Conservation (phyloP, 2,329 filamentous ascomycete species). For the Paecilomyces dactylethromorphus region DNA sequence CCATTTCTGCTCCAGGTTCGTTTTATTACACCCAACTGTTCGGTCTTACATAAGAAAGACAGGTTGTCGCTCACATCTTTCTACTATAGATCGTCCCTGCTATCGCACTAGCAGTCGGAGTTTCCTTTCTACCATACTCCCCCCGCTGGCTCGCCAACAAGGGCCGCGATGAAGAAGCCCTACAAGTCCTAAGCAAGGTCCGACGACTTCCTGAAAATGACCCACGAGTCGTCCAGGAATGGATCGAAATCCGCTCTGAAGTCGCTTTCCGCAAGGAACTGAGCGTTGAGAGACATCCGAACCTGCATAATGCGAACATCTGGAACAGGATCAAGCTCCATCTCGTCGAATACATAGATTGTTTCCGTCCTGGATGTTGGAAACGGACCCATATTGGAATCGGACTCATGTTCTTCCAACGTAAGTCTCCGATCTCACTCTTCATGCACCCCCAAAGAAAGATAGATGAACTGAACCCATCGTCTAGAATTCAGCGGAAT, state of each 20-base stretch:
- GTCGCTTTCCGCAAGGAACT: conserved; percentile 38
- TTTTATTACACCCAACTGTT: not conserved
- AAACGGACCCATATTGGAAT: conserved; percentile 41
- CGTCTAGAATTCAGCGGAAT: conserved; percentile 26
- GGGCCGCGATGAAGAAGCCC: conserved; percentile 38
- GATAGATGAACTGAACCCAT: conserved; percentile 28
- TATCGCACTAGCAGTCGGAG: conserved; percentile 20
- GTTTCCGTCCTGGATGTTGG: conserved; percentile 40
- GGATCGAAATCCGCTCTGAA: conserved; percentile 42
- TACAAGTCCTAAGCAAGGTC: conserved; percentile 37
- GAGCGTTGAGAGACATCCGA: conserved; percentile 31
- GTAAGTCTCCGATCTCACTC: conserved; percentile 39
- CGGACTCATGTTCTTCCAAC: conserved; percentile 44
- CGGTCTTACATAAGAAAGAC: not conserved
- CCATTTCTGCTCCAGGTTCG: conserved; percentile 19
- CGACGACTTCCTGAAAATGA: conserved; percentile 42
- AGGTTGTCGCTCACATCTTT: not conserved
- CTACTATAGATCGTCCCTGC: conserved; percentile 30
- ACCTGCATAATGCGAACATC: conserved; percentile 37
- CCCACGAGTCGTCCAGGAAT: conserved; percentile 42
- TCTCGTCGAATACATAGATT: conserved; percentile 23
- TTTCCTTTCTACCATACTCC: conserved; percentile 45
- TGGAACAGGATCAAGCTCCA: conserved; percentile 22
- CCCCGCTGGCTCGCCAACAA: conserved; percentile 45
- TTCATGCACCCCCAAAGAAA: conserved; percentile 41